phyloP scores from a whole-genome alignment of 768 basidiomycete genomes.

The Guyanaporus albipodus region DNA sequence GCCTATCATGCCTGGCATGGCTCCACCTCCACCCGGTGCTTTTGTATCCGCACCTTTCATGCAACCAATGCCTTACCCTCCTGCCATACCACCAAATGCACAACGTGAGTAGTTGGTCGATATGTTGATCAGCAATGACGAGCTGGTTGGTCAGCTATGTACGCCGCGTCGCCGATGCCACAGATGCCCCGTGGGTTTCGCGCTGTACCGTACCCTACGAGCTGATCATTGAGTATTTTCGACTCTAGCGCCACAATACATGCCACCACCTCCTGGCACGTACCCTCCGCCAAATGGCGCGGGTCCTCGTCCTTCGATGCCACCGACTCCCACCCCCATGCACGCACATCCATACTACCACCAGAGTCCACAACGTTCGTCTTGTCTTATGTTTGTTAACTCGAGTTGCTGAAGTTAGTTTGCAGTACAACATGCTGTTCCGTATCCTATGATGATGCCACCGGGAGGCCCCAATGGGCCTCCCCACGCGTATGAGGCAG shows the following conservation, averaged over 20 bases:
- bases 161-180: conserved; percentile 74
- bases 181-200: conserved; percentile 78
- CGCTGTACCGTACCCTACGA: background rate
- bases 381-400: conserved; percentile 10
- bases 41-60: conserved; percentile 81
- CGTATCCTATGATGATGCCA: conserved; percentile 89
- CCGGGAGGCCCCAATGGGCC: conserved; percentile 62
- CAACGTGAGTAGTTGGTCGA: conserved; percentile 26
- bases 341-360: conserved; percentile 88
- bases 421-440: conserved; percentile 81
- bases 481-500: conserved; percentile 70
- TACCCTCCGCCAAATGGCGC: conserved; percentile 79
- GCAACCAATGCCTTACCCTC: conserved; percentile 83
- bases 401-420: conserved; percentile 27
- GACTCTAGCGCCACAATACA: conserved; percentile 63
- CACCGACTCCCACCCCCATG: conserved; percentile 84
- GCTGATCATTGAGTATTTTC: conserved; percentile 4
- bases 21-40: conserved; percentile 71
- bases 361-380: conserved; percentile 82
- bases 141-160: conserved; percentile 57
- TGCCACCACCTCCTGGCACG: conserved; percentile 73
- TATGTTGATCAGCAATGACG: background rate
- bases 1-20: conserved; percentile 87
- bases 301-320: conserved; percentile 82
- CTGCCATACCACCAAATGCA: conserved; percentile 76